Evolutionary conservation across 2,329 filamentous ascomycete species (phyloP).

Genomic region (Colletotrichum sp.): DNA sequence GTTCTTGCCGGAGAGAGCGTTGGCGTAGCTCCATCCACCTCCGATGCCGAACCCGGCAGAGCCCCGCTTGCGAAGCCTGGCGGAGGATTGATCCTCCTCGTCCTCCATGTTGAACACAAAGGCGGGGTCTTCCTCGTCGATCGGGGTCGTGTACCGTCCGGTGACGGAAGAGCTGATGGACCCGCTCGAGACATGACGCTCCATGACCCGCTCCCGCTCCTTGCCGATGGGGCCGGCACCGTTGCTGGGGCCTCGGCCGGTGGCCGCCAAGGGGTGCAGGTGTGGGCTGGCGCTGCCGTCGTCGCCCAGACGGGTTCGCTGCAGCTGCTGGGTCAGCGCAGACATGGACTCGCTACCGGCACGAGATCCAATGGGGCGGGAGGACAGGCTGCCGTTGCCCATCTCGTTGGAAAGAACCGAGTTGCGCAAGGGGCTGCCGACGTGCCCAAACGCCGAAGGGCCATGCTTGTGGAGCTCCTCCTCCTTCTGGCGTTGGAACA

Average conservation of each 20-base stretch:
- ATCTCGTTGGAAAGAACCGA: slow-evolving; percentile 64
- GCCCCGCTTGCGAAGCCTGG: slow-evolving; percentile 52
- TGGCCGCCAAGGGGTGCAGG: slow-evolving; percentile 54
- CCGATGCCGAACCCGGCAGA: slow-evolving; percentile 48
- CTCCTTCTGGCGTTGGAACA: slow-evolving; percentile 65
- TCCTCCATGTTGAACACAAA: slow-evolving; percentile 73
- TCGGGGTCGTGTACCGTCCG: slow-evolving; percentile 67
- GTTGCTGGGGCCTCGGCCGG: slow-evolving; percentile 43
- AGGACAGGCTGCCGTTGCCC: slow-evolving; percentile 39
- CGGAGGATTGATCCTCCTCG: slow-evolving; percentile 54
- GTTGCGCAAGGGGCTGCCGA: slow-evolving; percentile 69
- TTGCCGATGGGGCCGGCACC: slow-evolving; percentile 43
- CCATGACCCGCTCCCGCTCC: slow-evolving; percentile 45
- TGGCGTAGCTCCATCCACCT: slow-evolving; percentile 47
- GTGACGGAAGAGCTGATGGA: slow-evolving; percentile 60
- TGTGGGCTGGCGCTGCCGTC: slow-evolving; percentile 50
- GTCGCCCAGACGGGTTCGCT: slow-evolving; percentile 61
- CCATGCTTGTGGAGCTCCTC: slow-evolving; percentile 52
- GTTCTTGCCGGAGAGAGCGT: slow-evolving; percentile 22
- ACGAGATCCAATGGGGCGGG: slow-evolving; percentile 45
- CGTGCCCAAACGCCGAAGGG: slow-evolving; percentile 67
- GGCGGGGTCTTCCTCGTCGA: slow-evolving; percentile 68
- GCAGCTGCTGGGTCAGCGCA: slow-evolving; percentile 66
- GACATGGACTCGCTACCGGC: slow-evolving; percentile 59
- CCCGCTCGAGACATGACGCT: slow-evolving; percentile 65